Evolutionary conservation across 441 rosid genomes (phyloP), one percentile per base, ranked within the genome.

Genomic region (Pelargonium australe): DNA sequence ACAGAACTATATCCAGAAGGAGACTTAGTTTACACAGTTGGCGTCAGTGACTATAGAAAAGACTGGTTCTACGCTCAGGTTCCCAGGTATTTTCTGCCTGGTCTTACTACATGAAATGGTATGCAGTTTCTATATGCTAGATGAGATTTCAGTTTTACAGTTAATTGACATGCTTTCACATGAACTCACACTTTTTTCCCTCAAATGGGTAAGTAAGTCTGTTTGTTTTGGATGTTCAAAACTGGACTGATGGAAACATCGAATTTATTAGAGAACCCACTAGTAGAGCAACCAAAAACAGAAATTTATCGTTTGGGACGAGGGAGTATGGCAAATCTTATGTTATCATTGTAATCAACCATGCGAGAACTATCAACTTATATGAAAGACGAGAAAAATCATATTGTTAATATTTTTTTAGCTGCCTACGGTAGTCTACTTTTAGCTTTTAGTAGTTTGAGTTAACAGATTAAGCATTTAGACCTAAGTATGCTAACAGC

Each of bases 1-100:
- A 25, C 86, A 44, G 88, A 85, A 66, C n/a, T 86, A 53, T 81
- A 85, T 70, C 89, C 87, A 0, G 72, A 79, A 28, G 76, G 70
- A 61, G 90, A 85, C 77, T 70, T 87, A 80, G 74, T 84, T 44
- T 85, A 78, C 77, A 78, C 79, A 19, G 81, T 81, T 49, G 86
- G 78, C 40, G 75, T 64, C 12, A 79, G 83, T 68, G 80, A 85
- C 68, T 80, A 85, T 71, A 73, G 68, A 40, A 85, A 78, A 67
- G 84, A 79, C 45, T 86, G 94, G 91, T 88, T 86, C 73, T 88
- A 75, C 55, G 84, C 83, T 61, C 94, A 85, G 73, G 86, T 86
- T 40, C 86, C 83, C 61, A 66, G 75, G 61, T 70, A 57, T 57
- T 12, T 17, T 1, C 37, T 17, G 62, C 62, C 62, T 7, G 23